Percentiles rank a stretch among this genome's conserved stretches.
phyloP scores from a whole-genome alignment of 305 asterid species.

The Fraxinus angustifolia region DNA sequence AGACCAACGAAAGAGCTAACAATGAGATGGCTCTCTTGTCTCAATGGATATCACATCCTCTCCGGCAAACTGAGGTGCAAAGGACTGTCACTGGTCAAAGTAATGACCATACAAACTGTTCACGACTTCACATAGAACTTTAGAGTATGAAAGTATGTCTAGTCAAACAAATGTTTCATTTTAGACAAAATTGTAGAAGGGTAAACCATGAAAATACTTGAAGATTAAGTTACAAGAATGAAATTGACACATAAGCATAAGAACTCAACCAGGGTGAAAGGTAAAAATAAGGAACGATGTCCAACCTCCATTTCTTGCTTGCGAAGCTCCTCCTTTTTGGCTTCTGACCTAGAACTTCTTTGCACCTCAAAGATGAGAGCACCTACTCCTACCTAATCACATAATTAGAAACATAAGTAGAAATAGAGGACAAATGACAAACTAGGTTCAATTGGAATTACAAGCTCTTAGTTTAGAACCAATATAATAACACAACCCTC shows the following conservation, averaged over 20 bases:
- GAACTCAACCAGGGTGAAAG: constrained; percentile 1
- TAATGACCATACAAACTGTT: neutral
- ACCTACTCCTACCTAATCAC: constrained; percentile 73
- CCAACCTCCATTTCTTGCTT: constrained; percentile 78
- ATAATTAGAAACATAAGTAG: constrained; percentile 2
- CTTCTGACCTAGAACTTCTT: constrained; percentile 86
- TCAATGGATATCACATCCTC: neutral
- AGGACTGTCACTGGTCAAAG: neutral
- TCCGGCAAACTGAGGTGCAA: neutral
- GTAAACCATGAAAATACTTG: neutral
- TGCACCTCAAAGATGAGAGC: constrained; percentile 82
- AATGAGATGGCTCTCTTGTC: neutral
- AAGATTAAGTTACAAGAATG: neutral
- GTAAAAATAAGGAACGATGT: neutral
- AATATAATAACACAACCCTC: neutral
- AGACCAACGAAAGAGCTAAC: neutral
- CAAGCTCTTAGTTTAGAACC: neutral
- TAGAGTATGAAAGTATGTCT: neutral
- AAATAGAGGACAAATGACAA: neutral
- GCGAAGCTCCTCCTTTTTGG: constrained; percentile 82
- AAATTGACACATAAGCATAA: neutral
- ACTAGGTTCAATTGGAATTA: neutral
- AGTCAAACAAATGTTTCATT: neutral
- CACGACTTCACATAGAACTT: neutral
- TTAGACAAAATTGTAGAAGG: neutral